Conservation (phyloP, 768 basidiomycete genomes). For the Coprinellus micaceus region DNA sequence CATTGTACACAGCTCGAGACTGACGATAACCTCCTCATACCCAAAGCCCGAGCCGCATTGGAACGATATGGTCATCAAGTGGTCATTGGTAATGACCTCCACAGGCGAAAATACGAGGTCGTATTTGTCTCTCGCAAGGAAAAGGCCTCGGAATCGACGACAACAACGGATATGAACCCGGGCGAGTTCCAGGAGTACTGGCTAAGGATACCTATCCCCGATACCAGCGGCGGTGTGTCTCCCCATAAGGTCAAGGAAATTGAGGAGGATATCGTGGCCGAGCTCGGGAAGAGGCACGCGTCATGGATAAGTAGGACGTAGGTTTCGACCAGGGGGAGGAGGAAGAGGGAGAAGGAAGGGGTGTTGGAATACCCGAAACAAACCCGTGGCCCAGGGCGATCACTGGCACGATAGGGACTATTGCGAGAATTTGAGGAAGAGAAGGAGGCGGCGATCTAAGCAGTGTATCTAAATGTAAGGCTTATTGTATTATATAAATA, state of each 20-base stretch:
- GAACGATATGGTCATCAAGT: constrained; percentile 96
- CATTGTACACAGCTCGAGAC: constrained; percentile 76
- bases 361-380: not conserved
- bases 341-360: not conserved
- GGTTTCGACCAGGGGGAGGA: not conserved
- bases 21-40: constrained; percentile 75
- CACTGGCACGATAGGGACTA: no score
- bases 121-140: constrained; percentile 73
- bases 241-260: constrained; percentile 65
- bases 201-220: constrained; percentile 53
- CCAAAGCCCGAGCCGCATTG: constrained; percentile 85
- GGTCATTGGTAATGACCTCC: constrained; percentile 95
- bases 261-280: constrained; percentile 83
- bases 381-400: no score
- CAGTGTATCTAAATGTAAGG: no score
- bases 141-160: constrained; percentile 16
- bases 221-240: constrained; percentile 25
- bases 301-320: constrained; percentile 50
- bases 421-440: no score
- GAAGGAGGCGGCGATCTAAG: no score
- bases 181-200: constrained; percentile 51
- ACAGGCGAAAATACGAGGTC: constrained; percentile 86
- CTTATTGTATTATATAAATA: no score
- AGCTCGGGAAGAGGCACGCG: constrained; percentile 71
- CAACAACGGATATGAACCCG: not conserved